Conservation (phyloP, 345 rosid species). For the Aethionema arabicum region DNA sequence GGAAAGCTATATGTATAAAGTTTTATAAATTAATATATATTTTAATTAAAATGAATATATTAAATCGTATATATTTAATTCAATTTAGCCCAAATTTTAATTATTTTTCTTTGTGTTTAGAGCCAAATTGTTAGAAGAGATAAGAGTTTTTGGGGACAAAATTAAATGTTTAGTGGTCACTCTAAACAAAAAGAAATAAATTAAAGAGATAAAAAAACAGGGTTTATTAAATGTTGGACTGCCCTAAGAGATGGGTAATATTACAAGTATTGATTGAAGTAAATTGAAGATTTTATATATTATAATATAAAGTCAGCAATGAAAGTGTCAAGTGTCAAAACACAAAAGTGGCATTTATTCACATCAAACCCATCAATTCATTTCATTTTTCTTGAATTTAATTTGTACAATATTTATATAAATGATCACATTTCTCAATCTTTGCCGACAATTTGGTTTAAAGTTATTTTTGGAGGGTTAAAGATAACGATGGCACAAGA, state of each 20-base stretch:
- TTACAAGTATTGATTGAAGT: conserved; percentile 23
- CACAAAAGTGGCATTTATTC: conserved; percentile 31
- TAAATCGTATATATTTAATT: background rate
- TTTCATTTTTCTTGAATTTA: background rate
- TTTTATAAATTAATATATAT: background rate
- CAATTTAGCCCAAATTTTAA: background rate
- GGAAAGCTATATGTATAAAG: background rate
- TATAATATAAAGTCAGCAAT: too few species aligned
- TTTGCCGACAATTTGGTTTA: conserved; percentile 34
- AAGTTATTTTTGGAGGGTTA: conserved; percentile 1
- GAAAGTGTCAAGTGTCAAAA: conserved; percentile 17
- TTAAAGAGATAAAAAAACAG: background rate
- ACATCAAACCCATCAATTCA: conserved; percentile 32
- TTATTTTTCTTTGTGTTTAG: background rate
- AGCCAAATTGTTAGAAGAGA: conserved; percentile 16
- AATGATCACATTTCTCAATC: conserved; percentile 13
- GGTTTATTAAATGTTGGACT: conserved; percentile 24
- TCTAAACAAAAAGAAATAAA: background rate
- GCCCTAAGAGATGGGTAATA: conserved; percentile 36
- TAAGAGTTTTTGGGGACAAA: background rate
- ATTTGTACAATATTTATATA: background rate
- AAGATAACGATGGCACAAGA: conserved; percentile 1
- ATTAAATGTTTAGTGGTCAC: conserved; percentile 14
- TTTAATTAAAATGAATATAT: background rate
- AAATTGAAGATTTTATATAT: conserved; percentile 1